phyloP scores from a whole-genome alignment of 78 protist species.

The Trichosphaerium sp. region DNA sequence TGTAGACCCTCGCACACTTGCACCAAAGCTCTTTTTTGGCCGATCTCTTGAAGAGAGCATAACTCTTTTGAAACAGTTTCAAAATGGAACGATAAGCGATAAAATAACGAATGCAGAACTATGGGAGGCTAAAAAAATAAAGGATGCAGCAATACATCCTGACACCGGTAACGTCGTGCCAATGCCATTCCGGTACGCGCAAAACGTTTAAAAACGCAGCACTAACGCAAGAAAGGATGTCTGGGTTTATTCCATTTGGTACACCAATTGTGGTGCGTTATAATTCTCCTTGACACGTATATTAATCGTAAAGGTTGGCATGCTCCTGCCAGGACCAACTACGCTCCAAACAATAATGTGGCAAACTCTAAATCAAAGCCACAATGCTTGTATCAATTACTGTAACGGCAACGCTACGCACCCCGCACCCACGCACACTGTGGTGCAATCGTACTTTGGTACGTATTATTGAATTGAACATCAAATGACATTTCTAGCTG shows the following conservation, averaged over 20 bases:
- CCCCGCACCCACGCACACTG: neutral
- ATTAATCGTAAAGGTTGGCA: too few species aligned
- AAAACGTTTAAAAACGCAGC: too few species aligned
- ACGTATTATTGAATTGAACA: too few species aligned
- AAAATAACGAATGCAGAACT: neutral
- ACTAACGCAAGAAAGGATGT: too few species aligned
- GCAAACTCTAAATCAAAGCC: constrained; percentile 26
- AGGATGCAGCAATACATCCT: constrained; percentile 18
- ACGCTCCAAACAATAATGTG: neutral
- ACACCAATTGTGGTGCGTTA: constrained; percentile 3
- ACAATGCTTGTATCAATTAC: constrained; percentile 44
- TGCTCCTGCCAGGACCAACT: constrained; percentile 18
- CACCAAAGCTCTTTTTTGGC: too few species aligned
- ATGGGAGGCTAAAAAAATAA: constrained; percentile 22
- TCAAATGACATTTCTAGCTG: too few species aligned
- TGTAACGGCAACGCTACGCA: constrained; percentile 5
- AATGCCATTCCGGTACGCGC: constrained; percentile 24
- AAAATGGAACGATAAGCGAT: too few species aligned
- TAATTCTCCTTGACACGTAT: too few species aligned
- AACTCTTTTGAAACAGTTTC: too few species aligned
- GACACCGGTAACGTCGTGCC: constrained; percentile 20
- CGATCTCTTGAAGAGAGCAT: too few species aligned
- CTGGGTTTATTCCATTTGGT: constrained; percentile 2
- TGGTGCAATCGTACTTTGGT: too few species aligned
- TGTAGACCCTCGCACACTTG: too few species aligned